Conservation (phyloP, 1,139 yeast genomes). For the Saccharomycopsis crataegensis region DNA sequence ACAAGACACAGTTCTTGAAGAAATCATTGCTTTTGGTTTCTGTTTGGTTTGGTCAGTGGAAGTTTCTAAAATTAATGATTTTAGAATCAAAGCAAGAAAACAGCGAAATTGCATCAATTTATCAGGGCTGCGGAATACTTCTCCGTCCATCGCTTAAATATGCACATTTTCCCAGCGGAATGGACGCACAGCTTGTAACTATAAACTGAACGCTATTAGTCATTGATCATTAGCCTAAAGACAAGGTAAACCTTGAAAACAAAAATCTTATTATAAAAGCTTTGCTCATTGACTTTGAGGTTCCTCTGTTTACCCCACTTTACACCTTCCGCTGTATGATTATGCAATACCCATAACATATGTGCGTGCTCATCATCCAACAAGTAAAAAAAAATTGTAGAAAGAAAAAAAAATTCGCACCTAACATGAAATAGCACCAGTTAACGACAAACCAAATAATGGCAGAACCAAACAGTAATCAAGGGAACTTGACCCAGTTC, state of each 20-base stretch:
- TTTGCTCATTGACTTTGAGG: too few relatives aligned
- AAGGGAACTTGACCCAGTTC: constrained; percentile 32
- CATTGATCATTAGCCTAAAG: too few relatives aligned
- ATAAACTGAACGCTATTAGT: too few relatives aligned
- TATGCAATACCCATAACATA: background rate
- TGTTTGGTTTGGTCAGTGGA: too few relatives aligned
- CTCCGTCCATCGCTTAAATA: too few relatives aligned
- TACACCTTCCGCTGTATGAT: background rate
- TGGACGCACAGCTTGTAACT: too few relatives aligned
- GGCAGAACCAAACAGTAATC: background rate
- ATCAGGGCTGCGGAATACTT: background rate
- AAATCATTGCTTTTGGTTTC: background rate
- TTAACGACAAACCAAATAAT: background rate
- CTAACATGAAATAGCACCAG: background rate
- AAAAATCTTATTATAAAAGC: too few relatives aligned
- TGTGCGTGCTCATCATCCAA: background rate
- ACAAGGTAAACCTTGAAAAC: too few relatives aligned
- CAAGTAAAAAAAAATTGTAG: background rate
- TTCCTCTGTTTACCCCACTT: too few relatives aligned
- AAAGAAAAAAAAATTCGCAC: background rate
- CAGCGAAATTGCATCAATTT: background rate
- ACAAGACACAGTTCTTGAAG: background rate
- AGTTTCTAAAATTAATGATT: background rate
- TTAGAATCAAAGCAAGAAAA: background rate
- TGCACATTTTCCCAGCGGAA: too few relatives aligned